Evolutionary conservation across 768 basidiomycete genomes (phyloP).

Genomic region (Rhodosporidiobolus odoratus): DNA sequence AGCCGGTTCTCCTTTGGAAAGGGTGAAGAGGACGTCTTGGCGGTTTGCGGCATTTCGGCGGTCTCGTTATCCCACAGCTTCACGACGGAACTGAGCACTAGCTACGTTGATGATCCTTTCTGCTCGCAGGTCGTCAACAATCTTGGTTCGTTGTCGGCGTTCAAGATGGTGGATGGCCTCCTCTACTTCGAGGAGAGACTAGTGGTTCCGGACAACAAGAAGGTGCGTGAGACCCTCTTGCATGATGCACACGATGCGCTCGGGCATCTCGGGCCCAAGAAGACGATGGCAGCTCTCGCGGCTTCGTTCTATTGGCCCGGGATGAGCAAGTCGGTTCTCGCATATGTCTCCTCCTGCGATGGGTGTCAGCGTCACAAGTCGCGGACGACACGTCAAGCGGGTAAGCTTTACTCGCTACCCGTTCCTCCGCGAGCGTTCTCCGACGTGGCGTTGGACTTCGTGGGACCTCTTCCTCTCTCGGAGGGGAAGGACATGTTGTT

Average conservation of each 20-base stretch:
- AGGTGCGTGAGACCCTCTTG: conserved; percentile 5
- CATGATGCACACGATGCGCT: conserved; percentile 30
- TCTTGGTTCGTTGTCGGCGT: neutral
- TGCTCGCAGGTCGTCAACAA: neutral
- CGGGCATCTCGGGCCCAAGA: conserved; percentile 40
- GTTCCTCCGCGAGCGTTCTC: too few species aligned
- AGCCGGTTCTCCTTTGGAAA: conserved; percentile 2
- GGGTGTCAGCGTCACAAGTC: conserved; percentile 48
- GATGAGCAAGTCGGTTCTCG: conserved; percentile 44
- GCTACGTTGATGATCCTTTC: conserved; percentile 8
- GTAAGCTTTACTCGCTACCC: conserved; percentile 33
- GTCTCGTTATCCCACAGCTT: neutral
- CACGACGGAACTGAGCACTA: neutral
- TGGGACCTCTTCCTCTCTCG: conserved; percentile 7
- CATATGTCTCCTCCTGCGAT: conserved; percentile 47
- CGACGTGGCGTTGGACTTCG: conserved; percentile 20
- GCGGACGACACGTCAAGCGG: neutral
- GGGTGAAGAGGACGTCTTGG: neutral
- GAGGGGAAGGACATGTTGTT: conserved; percentile 7
- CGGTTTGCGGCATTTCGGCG: neutral
- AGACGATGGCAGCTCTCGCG: conserved; percentile 38
- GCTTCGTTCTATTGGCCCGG: conserved; percentile 42
- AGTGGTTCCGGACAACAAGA: conserved; percentile 34
- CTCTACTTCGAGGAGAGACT: conserved; percentile 40
- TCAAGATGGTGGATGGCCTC: neutral